Evolutionary conservation across 2,329 filamentous ascomycete species (phyloP).

Genomic region (Colletotrichum paranaense): DNA sequence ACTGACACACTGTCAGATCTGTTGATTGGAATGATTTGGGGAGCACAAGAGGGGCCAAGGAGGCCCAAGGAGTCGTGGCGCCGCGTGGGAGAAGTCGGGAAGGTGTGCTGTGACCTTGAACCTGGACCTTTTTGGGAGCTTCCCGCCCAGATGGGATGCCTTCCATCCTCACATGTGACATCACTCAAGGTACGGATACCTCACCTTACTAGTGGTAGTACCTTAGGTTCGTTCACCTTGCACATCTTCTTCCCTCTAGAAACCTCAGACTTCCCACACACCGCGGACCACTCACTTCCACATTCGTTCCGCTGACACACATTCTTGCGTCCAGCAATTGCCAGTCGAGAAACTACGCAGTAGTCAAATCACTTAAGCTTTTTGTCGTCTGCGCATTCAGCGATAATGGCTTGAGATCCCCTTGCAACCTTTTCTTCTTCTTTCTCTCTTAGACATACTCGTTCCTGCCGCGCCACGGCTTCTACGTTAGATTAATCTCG

Average conservation of each 20-base stretch:
- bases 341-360: background rate
- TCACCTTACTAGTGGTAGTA: too few relatives aligned
- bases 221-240: too few relatives aligned
- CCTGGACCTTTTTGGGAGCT: conserved; percentile 29
- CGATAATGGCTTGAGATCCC: conserved; percentile 23
- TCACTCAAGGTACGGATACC: conserved; percentile 7
- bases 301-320: conserved; percentile 30
- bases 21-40: conserved; percentile 6
- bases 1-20: conserved; percentile 13
- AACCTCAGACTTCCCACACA: conserved; percentile 12
- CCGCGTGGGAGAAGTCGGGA: background rate
- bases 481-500: conserved; percentile 6
- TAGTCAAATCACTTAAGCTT: conserved; percentile 21
- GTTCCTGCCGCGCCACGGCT: conserved; percentile 27
- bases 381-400: conserved; percentile 13
- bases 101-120: conserved; percentile 16
- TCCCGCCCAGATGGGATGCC: conserved; percentile 4
- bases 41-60: background rate
- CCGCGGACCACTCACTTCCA: conserved; percentile 26
- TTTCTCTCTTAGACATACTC: conserved; percentile 24
- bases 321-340: conserved; percentile 10
- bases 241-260: background rate
- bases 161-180: conserved; percentile 36
- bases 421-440: conserved; percentile 16
- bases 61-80: background rate